Evolutionary conservation across 139 green algal species (phyloP).

Genomic region (Auxenochlorella pyrenoidosa): DNA sequence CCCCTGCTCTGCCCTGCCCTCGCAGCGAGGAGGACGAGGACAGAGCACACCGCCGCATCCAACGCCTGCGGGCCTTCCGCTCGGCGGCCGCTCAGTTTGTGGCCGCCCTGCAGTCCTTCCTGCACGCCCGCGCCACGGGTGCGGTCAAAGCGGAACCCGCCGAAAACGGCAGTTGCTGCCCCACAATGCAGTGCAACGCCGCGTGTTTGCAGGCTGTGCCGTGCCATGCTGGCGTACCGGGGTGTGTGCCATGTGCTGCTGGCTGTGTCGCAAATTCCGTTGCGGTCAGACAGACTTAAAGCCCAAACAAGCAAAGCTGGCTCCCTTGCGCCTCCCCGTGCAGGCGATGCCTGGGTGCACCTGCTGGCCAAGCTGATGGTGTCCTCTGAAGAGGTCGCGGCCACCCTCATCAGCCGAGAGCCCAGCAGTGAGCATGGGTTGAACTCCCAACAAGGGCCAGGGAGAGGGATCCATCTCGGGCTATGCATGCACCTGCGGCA

Average conservation of each 20-base stretch:
- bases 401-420: slow-evolving; percentile 5
- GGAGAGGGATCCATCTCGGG: too few species aligned
- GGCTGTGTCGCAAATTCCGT: too few species aligned
- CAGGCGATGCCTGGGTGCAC: slow-evolving; percentile 36
- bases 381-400: slow-evolving; percentile 30
- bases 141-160: not conserved
- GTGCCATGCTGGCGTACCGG: too few species aligned
- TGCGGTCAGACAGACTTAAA: too few species aligned
- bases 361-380: slow-evolving; percentile 47
- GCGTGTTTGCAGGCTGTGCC: too few species aligned
- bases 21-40: slow-evolving; percentile 31
- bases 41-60: slow-evolving; percentile 22
- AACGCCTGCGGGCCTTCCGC: slow-evolving; percentile 30
- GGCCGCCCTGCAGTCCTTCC: slow-evolving; percentile 32
- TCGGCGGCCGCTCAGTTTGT: slow-evolving; percentile 19
- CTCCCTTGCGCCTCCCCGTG: not conserved
- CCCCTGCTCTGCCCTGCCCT: not conserved
- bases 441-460: too few species aligned
- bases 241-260: not conserved
- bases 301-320: too few species aligned
- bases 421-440: slow-evolving; percentile 5
- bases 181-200: too few species aligned
- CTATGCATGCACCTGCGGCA: too few species aligned
- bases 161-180: too few species aligned
- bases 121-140: slow-evolving; percentile 25